Base-by-base conservation (phyloP, 2,329 filamentous ascomycete genomes). In the Aspergillus aculeatus region DNA sequence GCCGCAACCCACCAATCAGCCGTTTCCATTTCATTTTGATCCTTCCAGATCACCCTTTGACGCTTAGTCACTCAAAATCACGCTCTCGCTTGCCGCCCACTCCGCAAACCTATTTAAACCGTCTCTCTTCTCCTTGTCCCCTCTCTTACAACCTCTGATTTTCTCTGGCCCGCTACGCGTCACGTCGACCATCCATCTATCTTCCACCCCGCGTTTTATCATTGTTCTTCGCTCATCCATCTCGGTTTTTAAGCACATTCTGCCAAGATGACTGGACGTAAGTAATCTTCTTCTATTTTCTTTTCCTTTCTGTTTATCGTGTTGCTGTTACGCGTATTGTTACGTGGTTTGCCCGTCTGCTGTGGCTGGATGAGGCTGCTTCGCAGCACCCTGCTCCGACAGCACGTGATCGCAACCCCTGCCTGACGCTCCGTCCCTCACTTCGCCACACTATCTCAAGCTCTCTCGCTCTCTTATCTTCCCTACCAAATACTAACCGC, bases 181-280 rank as follows among this genome's bases (percentile, higher is more conserved):
- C 61, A 61, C 58, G 54, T 57, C 48, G 55, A 54, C 53, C 54
- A 56, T 57, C 58, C 35, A 56, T 48, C 38, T 19, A 44, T 44
- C 16, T 19, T 44, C n/a, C 38, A 44, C 38, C 38, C 38, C 38
- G 38, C n/a, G 38, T 44, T 44, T 19, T 44, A 48, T 50, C 44
- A 50, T 12, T 35, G 63, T 63, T 64, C 53, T 62, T 64, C 53
- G 62, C 70, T 70, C 67, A 47, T 60, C 41, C 41, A 50, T 59
- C 26, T 66, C 60, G 24, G 57, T 51, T 56, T 57, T 63, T 64
- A 50, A 57, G 58, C 31, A 52, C 16, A 50, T 26, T 56, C 35
- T 60, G 31, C 62, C 68, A 75, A 61, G 55, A 77, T 77, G 75
- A 74, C 75, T 73, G 75, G 75, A 75, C 75, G 75, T 77, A 69